Evolutionary conservation across 2,329 filamentous ascomycete species (phyloP).

Genomic region (Proliferodiscus dingleyae): DNA sequence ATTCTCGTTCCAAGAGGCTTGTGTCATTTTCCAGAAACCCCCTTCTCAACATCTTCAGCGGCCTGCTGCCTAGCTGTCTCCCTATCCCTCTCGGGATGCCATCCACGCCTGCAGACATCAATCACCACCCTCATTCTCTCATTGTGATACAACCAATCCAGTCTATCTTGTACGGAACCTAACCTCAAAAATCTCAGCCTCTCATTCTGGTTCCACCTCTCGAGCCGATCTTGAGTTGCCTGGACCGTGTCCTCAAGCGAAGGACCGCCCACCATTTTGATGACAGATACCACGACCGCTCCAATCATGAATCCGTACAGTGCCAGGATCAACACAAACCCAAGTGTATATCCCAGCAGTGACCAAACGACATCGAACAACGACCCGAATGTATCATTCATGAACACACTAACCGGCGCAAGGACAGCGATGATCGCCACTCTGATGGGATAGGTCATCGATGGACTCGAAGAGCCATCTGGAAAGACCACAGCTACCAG

Average conservation of each 20-base stretch:
- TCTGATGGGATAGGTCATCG: slow-evolving; percentile 9
- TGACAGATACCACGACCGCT: background rate
- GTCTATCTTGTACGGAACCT: background rate
- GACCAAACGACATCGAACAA: background rate
- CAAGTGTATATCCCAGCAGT: background rate
- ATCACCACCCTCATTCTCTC: background rate
- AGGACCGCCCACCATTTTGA: background rate
- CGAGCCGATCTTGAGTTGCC: background rate
- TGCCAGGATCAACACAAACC: too few species aligned
- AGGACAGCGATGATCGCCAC: slow-evolving; percentile 10
- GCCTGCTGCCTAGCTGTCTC: background rate
- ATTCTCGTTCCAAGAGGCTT: too few species aligned
- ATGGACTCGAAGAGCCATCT: too few species aligned
- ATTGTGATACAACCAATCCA: background rate
- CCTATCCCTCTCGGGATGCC: slow-evolving; percentile 7
- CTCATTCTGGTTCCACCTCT: background rate
- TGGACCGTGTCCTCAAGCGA: background rate
- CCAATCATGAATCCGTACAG: background rate
- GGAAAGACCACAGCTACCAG: too few species aligned
- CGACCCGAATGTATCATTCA: slow-evolving; percentile 3
- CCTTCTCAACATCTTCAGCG: background rate
- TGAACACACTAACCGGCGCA: slow-evolving; percentile 9
- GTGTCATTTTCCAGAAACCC: too few species aligned
- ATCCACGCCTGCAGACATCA: slow-evolving; percentile 8
- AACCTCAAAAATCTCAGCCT: background rate